These are phyloP conservation scores for Colletotrichum tofieldiae DNA, from an alignment of 2,329 filamentous ascomycete genomes.

Conservation along the genomic window DNA sequence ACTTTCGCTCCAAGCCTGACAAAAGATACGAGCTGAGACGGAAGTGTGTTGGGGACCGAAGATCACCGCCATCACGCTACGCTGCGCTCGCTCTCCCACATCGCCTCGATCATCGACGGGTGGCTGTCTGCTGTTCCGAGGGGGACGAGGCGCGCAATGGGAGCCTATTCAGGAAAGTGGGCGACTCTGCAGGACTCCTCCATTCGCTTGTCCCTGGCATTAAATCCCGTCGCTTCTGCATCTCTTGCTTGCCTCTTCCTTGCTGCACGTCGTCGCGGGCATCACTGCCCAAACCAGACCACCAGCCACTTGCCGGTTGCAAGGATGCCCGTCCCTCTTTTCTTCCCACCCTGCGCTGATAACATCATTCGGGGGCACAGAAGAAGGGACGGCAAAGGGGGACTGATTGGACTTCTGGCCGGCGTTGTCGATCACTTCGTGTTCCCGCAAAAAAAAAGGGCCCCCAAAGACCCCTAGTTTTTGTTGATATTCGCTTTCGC, in stretches of 20 bases:
- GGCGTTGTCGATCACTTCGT: slow-evolving; percentile 21
- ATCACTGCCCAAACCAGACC: slow-evolving; percentile 5
- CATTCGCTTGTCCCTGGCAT: slow-evolving; percentile 7
- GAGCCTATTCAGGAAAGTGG: neutral
- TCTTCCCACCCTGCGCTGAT: neutral
- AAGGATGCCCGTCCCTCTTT: neutral
- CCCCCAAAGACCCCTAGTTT: slow-evolving; percentile 2
- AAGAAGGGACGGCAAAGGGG: neutral
- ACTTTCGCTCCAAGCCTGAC: neutral
- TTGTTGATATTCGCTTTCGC: neutral
- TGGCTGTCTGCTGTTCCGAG: neutral
- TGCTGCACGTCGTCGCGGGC: neutral
- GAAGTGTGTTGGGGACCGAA: neutral
- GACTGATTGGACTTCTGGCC: neutral
- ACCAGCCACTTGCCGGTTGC: neutral
- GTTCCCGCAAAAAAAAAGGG: neutral
- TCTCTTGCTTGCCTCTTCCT: neutral
- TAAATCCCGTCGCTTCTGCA: slow-evolving; percentile 5
- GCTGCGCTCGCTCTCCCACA: too few species aligned
- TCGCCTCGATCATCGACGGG: too few species aligned
- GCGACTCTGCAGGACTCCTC: neutral
- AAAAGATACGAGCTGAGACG: neutral
- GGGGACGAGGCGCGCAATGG: neutral
- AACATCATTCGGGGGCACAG: neutral
- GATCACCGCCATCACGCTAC: neutral